Evolutionary conservation across 352 stramenopile genomes (phyloP), one percentile per base, ranked within the genome.

Genomic region (Halophytophthora batemanensis): DNA sequence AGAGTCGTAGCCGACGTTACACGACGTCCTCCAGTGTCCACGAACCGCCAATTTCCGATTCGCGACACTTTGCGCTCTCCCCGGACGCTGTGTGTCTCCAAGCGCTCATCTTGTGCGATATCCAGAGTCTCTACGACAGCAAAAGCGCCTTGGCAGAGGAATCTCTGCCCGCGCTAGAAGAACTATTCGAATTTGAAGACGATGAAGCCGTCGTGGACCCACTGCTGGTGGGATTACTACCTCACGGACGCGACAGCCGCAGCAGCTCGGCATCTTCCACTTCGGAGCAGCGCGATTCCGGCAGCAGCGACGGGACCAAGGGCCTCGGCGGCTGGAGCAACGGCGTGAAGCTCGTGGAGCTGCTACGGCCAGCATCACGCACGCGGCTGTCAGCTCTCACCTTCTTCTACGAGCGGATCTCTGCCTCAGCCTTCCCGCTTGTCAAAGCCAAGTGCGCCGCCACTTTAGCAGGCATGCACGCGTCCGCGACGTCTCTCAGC

Each of bases 161-260:
- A 17, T 68, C 72, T 6, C 74, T 95, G 11, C 80, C 82, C 10
- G 74, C 78, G 7, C 53, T 93, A 15, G 68, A 76, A 6, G 79
- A 92, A 50, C 54, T 90, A 15, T 70, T 92, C 2, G 82, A 92
- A 46, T 87, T 90, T 50, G 82, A 90, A 49, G 77, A 90, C 7
- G 82, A 92, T 17, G 79, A 90, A 25, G 65, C 64, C 33, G 73
- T 70, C 11, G 67, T 80, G 5, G 71, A 84, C n/a, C 70, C 71
- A 0, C 61, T 65, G 13, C 50, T 84, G 3, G 61, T 82, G 36
- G 73, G 73, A n/a, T 18, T 77, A 18, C 42, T 63, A 45, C 68
- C 61, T 22, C 38, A 55, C 43, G 56, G 61, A 59, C 48, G 52
- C 17, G 64, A 73, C 52, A 72, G 61, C 45, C 62, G 61, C 7